phyloP scores from a whole-genome alignment of 176 grass and related monocot genomes.

The Lolium multiflorum region DNA sequence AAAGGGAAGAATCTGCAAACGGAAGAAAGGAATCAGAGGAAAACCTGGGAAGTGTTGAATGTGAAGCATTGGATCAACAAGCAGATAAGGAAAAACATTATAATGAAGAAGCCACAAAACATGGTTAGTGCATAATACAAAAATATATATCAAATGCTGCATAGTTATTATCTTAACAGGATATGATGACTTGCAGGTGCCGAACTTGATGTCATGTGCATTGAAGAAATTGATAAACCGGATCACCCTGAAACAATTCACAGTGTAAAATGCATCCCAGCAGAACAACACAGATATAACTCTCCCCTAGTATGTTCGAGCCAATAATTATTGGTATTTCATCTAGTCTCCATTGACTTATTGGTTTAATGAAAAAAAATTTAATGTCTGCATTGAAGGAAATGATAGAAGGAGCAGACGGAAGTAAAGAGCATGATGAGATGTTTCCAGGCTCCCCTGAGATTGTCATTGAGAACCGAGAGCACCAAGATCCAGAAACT shows the following conservation, averaged over 20 bases:
- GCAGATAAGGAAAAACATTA: conserved; percentile 35
- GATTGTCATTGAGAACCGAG: no score
- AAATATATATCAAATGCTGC: background rate
- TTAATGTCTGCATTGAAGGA: no score
- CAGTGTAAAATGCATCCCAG: background rate
- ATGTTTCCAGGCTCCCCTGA: no score
- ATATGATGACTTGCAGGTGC: conserved; percentile 39
- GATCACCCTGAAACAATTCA: conserved; percentile 19
- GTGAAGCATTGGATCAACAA: conserved; percentile 29
- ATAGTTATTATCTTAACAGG: conserved; percentile 3
- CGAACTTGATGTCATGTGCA: background rate
- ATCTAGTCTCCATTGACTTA: no score
- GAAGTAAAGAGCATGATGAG: no score
- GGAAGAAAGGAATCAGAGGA: conserved; percentile 11
- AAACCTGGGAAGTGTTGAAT: conserved; percentile 12
- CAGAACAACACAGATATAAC: no score
- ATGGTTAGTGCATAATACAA: conserved; percentile 35
- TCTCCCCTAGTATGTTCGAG: no score
- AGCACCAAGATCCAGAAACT: no score
- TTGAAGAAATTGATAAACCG: conserved; percentile 24
- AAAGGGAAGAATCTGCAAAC: conserved; percentile 36
- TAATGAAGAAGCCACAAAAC: conserved; percentile 35
- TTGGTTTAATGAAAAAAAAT: no score
- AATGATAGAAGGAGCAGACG: no score
- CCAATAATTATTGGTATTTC: no score